Evolutionary conservation across 1,284 basidiomycete genomes (phyloP).

Genomic region (Puccinia novopanici): DNA sequence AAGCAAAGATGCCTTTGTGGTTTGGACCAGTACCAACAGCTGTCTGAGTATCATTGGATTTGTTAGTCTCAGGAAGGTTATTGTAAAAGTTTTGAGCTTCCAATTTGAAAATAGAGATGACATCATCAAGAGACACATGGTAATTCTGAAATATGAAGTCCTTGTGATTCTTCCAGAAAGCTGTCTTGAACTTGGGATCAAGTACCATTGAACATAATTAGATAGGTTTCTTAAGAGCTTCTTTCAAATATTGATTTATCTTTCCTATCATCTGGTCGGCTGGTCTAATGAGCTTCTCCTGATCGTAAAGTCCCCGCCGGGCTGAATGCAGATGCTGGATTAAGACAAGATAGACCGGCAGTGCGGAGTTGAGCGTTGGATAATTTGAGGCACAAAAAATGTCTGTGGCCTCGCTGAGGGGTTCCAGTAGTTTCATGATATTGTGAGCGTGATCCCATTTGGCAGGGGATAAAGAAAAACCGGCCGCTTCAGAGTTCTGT

Average conservation of each 20-base stretch:
- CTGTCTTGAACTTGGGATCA: background rate
- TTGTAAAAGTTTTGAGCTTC: background rate
- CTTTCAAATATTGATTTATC: background rate
- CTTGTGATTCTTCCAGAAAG: background rate
- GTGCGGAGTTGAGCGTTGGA: background rate
- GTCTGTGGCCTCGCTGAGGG: background rate
- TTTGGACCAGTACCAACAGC: no score
- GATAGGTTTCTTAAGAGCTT: background rate
- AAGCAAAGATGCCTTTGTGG: background rate
- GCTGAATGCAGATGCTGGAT: background rate
- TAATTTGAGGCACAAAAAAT: background rate
- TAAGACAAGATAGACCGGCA: background rate
- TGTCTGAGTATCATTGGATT: no score
- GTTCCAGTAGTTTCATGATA: background rate
- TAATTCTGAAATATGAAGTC: background rate
- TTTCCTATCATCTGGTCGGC: background rate
- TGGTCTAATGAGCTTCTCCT: background rate
- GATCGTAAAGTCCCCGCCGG: background rate
- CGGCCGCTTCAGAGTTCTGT: background rate
- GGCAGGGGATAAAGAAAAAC: background rate
- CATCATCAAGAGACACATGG: background rate
- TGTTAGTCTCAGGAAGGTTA: background rate
- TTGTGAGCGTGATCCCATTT: slow-evolving; percentile 8
- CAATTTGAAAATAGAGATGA: background rate
- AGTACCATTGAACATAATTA: slow-evolving; percentile 14